Evolutionary conservation across 108 stramenopile genomes (phyloP).

Genomic region (Nitzschia putrida): DNA sequence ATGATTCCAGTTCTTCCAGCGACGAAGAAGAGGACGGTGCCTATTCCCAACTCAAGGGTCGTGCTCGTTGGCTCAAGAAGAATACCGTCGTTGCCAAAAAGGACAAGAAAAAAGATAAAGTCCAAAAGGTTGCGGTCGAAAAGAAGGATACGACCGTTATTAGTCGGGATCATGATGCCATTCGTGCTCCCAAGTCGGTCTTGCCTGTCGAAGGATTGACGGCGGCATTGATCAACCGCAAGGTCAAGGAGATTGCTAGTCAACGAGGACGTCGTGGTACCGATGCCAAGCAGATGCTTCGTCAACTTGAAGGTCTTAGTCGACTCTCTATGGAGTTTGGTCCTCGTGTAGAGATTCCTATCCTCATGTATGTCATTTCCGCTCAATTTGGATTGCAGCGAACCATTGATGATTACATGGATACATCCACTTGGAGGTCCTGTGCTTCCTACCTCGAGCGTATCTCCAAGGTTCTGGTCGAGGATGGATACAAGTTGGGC

Average conservation of each 20-base stretch:
- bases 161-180: constrained; percentile 44
- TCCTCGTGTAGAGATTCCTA: constrained; percentile 89
- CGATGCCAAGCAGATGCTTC: constrained; percentile 71
- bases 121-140: constrained; percentile 44
- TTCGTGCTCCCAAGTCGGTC: constrained; percentile 58
- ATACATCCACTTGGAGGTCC: constrained; percentile 88
- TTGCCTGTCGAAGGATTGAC: constrained; percentile 68
- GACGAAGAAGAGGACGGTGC: constrained; percentile 68
- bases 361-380: constrained; percentile 93
- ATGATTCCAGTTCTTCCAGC: constrained; percentile 39
- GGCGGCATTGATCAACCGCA: constrained; percentile 65
- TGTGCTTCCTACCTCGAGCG: constrained; percentile 81
- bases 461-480: constrained; percentile 76
- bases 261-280: constrained; percentile 90
- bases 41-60: constrained; percentile 84
- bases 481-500: constrained; percentile 74
- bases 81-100: constrained; percentile 75
- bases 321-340: constrained; percentile 80
- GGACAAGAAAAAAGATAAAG: constrained; percentile 67
- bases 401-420: constrained; percentile 97
- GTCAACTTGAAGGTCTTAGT: constrained; percentile 86
- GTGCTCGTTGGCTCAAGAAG: constrained; percentile 96
- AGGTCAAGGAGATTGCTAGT: constrained; percentile 84
- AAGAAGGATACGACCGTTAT: constrained; percentile 43
- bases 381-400: constrained; percentile 91